Base-by-base conservation (phyloP, 2,329 filamentous ascomycete species). In the Neophaeococcomyces mojaviensis region DNA sequence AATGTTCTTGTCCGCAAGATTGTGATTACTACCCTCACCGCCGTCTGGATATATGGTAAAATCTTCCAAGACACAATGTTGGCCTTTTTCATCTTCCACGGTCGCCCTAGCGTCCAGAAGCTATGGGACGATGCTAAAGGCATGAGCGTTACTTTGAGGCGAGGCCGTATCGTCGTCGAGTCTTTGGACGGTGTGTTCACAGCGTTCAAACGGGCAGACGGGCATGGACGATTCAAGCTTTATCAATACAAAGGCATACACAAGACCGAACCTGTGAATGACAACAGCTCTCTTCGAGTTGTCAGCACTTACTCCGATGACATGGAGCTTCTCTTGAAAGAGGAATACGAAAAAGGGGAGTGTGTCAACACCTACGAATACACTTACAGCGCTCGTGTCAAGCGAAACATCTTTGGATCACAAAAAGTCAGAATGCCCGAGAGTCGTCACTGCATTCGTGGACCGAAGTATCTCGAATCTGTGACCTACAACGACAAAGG, bases 401-500 rank as follows among this genome's bases (percentile, higher is more conserved):
- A n/a, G n/a, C n/a, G n/a, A n/a, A n/a, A n/a, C n/a, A n/a, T n/a
- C n/a, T n/a, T n/a, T n/a, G n/a, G n/a, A n/a, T n/a, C n/a, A n/a
- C n/a, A n/a, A n/a, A n/a, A n/a, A n/a, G n/a, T 43, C n/a, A 69
- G 63, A 20, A 62, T 73, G 42, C 68, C 71, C 1, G 59, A 70
- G 51, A 55, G 67, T 54, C 64, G 75, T 32, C 66, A 62, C 16
- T 77, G 74, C 49, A 60, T 73, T 7, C 56, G 60, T 18, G 75
- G 74, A 32, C 58, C 64, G 9, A 64, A 70, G 39, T 58, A 68
- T 26, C 64, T 68, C 18, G 64, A 76, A 49, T 66, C 67, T 13
- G 67, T 77, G 16, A 63, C 71, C 33, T 78, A 76, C 55, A 74
- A 78, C 52, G 59, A 64, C 39, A 72, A 72, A 51, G 75, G 75